Conservation (phyloP, 139 green algal species). For the Zygnema cylindricum region DNA sequence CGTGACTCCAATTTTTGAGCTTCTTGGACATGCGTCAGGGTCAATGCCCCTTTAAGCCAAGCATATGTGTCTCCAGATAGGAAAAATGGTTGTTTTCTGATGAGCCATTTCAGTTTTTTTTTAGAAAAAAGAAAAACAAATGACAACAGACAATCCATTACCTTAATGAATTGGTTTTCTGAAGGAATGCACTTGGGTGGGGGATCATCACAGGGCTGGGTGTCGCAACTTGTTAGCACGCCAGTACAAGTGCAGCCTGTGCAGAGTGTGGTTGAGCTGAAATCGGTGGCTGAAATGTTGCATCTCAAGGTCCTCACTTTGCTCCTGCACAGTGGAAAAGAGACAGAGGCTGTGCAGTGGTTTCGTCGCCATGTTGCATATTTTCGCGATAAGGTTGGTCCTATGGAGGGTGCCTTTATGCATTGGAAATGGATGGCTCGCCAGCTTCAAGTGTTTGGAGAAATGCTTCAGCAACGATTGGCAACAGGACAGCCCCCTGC, state of each 20-base stretch:
- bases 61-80: no score
- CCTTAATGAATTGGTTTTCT: no score
- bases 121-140: no score
- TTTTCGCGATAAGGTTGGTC: constrained; percentile 29
- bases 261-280: constrained; percentile 41
- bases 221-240: constrained; percentile 13
- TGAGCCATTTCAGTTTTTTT: no score
- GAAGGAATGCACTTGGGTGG: no score
- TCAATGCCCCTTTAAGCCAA: no score
- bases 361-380: constrained; percentile 37
- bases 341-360: constrained; percentile 35
- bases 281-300: constrained; percentile 39
- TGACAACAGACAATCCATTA: no score
- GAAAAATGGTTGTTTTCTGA: no score
- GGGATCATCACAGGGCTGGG: background rate
- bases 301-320: constrained; percentile 55
- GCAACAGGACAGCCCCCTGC: background rate
- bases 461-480: constrained; percentile 52
- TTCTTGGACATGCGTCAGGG: no score
- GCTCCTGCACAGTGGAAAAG: constrained; percentile 43
- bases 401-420: constrained; percentile 44
- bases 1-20: no score
- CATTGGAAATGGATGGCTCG: constrained; percentile 51
- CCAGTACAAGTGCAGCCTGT: constrained; percentile 35
- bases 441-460: constrained; percentile 59